phyloP scores from a whole-genome alignment of 768 basidiomycete species.

The Phylloporus sp. region DNA sequence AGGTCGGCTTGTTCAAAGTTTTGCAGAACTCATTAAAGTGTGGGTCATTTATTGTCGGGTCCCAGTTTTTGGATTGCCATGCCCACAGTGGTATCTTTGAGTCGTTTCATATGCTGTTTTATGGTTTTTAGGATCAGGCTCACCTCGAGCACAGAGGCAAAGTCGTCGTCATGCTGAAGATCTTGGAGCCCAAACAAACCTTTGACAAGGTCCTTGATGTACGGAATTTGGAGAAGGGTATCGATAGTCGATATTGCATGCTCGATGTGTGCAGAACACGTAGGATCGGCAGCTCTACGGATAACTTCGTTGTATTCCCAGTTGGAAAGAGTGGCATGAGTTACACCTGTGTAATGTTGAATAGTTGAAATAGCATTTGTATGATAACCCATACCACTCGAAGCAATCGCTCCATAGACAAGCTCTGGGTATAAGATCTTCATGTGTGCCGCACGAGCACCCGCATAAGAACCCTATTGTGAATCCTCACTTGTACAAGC shows the following conservation, averaged over 20 bases:
- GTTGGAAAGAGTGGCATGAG: constrained; percentile 75
- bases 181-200: constrained; percentile 69
- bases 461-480: constrained; percentile 79
- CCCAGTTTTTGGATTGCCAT: constrained; percentile 91
- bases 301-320: constrained; percentile 91
- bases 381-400: constrained; percentile 53
- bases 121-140: constrained; percentile 21
- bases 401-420: constrained; percentile 88
- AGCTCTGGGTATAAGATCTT: constrained; percentile 80
- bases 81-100: constrained; percentile 53
- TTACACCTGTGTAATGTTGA: constrained; percentile 54
- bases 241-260: constrained; percentile 61
- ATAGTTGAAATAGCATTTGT: not conserved
- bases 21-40: constrained; percentile 68
- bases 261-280: constrained; percentile 57
- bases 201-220: constrained; percentile 55
- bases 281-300: constrained; percentile 59
- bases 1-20: constrained; percentile 45
- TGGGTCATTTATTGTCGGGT: constrained; percentile 61
- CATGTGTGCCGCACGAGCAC: constrained; percentile 92
- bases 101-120: constrained; percentile 5
- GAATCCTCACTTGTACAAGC: not conserved
- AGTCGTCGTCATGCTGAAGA: constrained; percentile 73
- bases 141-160: constrained; percentile 65
- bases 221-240: constrained; percentile 45